Base-by-base conservation (phyloP, 2,329 filamentous ascomycete genomes). In the Blastomyces gilchristii region DNA sequence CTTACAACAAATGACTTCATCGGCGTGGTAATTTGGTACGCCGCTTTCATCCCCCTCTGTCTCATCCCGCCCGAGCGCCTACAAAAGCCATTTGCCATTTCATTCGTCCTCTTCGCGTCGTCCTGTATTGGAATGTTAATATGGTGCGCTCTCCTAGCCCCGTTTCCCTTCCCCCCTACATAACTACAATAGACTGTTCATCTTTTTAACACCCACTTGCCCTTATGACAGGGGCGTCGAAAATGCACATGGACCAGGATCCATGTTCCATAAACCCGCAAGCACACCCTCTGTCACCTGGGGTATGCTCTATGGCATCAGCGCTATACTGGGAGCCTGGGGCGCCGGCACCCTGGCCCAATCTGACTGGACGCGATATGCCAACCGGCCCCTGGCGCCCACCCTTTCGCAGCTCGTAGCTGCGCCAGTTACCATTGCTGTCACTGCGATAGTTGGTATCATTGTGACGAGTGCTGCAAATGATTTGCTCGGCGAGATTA, bases 401-500 rank as follows among this genome's bases (percentile, higher is more conserved):
- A 69, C 68, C 3, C 60, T 72, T 52, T 71, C 67, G 3, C 68
- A 69, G 39, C 63, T 68, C 22, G 56, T 69, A 41, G 71, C 71
- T 16, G 74, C 70, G 22, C 75, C 76, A 6, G 66, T 76, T 16
- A 74, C 72, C 3, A 75, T 77, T 60, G 70, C 72, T 11, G 64
- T 76, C 45, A 76, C 74, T 6, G 71, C 74, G 11, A 69, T 74
- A 16, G 71, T 72, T 59, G 75, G 75, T 1, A 72, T 78, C 25
- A 67, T 77, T 18, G 72, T 76, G 53, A 76, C 75, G 2, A 73
- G 70, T 41, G 74, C 73, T 3, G 65, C 73, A 11, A 68, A 68
- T 11, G 67, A 67, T 52, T 58, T 71, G 11, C 59, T 69, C 6
- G 72, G 73, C 1, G 69, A 74, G 62, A 69, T 74, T 58, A 69